Conservation (phyloP, 495 filamentous ascomycete genomes). For the Annulohypoxylon nitens region DNA sequence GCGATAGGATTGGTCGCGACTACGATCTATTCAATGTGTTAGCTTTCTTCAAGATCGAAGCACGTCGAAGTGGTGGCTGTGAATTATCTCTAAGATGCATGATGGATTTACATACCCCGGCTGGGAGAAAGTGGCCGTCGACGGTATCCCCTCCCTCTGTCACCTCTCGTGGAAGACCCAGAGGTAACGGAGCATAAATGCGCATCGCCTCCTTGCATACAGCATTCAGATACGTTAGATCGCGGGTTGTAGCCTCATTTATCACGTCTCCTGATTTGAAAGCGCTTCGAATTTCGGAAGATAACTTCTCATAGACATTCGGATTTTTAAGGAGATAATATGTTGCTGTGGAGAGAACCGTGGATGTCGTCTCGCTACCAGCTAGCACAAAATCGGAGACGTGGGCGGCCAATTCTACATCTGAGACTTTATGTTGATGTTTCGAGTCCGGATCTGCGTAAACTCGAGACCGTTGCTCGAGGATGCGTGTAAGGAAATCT, state of each 20-base stretch:
- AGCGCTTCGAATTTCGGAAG: neutral
- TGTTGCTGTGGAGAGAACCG: neutral
- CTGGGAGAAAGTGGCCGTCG: neutral
- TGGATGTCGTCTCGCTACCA: constrained; percentile 5
- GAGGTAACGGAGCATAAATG: neutral
- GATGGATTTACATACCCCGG: neutral
- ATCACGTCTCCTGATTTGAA: neutral
- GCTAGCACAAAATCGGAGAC: constrained; percentile 6
- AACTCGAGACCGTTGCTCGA: neutral
- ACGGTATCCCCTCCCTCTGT: constrained; percentile 3
- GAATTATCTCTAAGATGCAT: neutral
- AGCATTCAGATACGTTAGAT: neutral
- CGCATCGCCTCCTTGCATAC: constrained; percentile 7
- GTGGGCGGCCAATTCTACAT: neutral
- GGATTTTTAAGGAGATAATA: constrained; percentile 1
- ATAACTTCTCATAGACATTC: neutral
- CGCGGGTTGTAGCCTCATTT: constrained; percentile 4
- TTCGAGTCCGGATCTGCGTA: neutral
- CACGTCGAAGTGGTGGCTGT: neutral
- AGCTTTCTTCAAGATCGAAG: neutral
- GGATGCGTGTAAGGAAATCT: constrained; percentile 4
- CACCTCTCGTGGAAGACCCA: neutral
- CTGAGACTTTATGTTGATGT: constrained; percentile 1
- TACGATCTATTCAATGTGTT: neutral
- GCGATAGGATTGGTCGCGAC: neutral